Conservation (phyloP, 306 rosid species). For the Dryas drummondii region DNA sequence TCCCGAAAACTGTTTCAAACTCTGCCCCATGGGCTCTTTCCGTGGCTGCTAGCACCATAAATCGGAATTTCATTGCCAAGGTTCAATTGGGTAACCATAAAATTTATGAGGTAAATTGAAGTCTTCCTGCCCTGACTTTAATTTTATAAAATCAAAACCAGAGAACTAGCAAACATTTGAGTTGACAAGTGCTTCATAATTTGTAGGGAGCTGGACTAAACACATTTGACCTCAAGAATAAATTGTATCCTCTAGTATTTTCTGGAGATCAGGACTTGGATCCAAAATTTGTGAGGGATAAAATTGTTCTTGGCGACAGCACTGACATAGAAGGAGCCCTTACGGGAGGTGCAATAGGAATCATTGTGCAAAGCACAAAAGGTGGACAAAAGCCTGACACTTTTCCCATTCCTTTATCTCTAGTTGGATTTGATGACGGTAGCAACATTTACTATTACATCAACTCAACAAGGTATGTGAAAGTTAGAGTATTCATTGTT, state of each 20-base stretch:
- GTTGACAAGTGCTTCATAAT: not conserved
- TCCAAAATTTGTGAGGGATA: not conserved
- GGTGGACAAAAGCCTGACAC: not conserved
- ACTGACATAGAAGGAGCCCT: not conserved
- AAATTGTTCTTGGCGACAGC: slow-evolving; percentile 15
- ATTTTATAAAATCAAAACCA: too few species aligned
- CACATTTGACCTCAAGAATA: slow-evolving; percentile 32
- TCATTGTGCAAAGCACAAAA: slow-evolving; percentile 5
- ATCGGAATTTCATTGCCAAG: not conserved
- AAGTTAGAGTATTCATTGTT: too few species aligned
- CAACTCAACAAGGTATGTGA: slow-evolving; percentile 16
- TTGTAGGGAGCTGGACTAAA: slow-evolving; percentile 50
- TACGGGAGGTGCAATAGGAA: not conserved
- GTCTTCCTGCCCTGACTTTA: not conserved
- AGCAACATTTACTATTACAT: slow-evolving; percentile 16
- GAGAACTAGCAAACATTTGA: not conserved
- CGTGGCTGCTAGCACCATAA: not conserved
- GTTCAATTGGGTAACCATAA: slow-evolving; percentile 12
- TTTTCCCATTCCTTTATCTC: slow-evolving; percentile 6
- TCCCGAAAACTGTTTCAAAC: not conserved
- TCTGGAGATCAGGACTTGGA: not conserved
- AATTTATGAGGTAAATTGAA: slow-evolving; percentile 11
- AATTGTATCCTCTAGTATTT: slow-evolving; percentile 35
- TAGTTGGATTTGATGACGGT: slow-evolving; percentile 4
- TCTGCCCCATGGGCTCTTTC: not conserved